Evolutionary conservation across 1,139 yeast genomes (phyloP).

Genomic region (Sugiyamaella paludigena): DNA sequence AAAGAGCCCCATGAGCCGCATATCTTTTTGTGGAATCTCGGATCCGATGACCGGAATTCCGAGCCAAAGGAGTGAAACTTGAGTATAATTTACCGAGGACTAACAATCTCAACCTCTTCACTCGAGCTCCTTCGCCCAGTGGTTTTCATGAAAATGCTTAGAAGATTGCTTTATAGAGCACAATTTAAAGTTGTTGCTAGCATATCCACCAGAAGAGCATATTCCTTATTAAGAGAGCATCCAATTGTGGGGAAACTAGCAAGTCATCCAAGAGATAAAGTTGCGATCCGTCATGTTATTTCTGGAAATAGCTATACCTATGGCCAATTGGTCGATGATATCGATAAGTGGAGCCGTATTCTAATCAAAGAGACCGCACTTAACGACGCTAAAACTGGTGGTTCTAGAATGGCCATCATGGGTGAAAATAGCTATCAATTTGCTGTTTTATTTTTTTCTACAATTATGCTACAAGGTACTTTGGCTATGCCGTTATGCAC

Average conservation of each 20-base stretch:
- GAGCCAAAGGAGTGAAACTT: too few relatives aligned
- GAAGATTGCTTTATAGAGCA: too few relatives aligned
- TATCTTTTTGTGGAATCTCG: too few relatives aligned
- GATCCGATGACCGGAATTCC: too few relatives aligned
- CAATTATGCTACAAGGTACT: slow-evolving; percentile 33
- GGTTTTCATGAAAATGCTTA: too few relatives aligned
- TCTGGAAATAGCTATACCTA: slow-evolving; percentile 36
- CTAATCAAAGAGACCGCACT: slow-evolving; percentile 14
- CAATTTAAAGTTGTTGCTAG: too few relatives aligned
- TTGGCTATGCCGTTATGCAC: slow-evolving; percentile 39
- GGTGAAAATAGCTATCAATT: slow-evolving; percentile 39
- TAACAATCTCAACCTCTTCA: too few relatives aligned
- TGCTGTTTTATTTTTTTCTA: slow-evolving; percentile 33
- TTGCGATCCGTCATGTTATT: slow-evolving; percentile 36
- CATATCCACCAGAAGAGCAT: background rate
- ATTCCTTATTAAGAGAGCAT: slow-evolving; percentile 15
- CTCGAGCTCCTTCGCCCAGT: too few relatives aligned
- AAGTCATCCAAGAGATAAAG: slow-evolving; percentile 29
- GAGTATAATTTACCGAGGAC: too few relatives aligned
- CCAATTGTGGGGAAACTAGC: slow-evolving; percentile 29
- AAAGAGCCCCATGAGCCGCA: too few relatives aligned
- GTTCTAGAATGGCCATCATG: slow-evolving; percentile 36
- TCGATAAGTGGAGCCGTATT: slow-evolving; percentile 32
- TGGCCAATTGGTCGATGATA: slow-evolving; percentile 32
- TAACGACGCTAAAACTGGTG: slow-evolving; percentile 21